Base-by-base conservation (phyloP, 2,329 filamentous ascomycete species). In the Lojkania enalia region DNA sequence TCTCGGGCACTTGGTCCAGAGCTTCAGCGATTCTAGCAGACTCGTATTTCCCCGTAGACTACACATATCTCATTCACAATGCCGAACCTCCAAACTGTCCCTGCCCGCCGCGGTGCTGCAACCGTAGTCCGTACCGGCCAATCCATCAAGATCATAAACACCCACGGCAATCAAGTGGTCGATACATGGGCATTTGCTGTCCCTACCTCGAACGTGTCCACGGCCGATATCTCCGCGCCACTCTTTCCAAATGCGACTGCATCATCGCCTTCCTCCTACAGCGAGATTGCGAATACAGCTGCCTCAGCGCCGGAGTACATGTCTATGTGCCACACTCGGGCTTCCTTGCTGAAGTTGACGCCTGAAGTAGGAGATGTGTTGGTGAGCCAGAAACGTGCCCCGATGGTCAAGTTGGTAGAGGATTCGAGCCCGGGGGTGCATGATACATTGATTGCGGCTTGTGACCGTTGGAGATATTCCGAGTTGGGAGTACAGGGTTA, bases 151-250 rank as follows among this genome's bases (percentile, higher is more conserved):
- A 67, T 77, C 44, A 71, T 67, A 55, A 77, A 78, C 57, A 76
- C 74, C 1, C 58, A 71, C 44, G 76, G 75, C 39, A 73, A 74
- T 39, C 75, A 78, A 59, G 75, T 78, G 15, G 64, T 78, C 30
- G 76, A 78, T 52, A 76, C 75, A 35, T 78, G 73, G 73, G 73
- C 72, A 2, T 73, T 77, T 47, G 69, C 71, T 9, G 59, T 72
- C 0, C 60, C 64, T 30, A 52, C 51, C 4, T 44, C 55, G 1
- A 27, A 18, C 20, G 44, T 61, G n/a, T 37, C 44, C 13, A 58
- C 52, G 14, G 16, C 49, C 13, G 57, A 55, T n/a, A 25, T 58
- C 44, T 51, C 56, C 44, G 64, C 63, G 3, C 49, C 63, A 3
- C 46, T 67, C 27, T 66, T 58, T 30, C 64, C 64, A 19, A 61